Base-by-base conservation (phyloP, 371 early-diverging fungal species). In the Funneliformis caledonium region DNA sequence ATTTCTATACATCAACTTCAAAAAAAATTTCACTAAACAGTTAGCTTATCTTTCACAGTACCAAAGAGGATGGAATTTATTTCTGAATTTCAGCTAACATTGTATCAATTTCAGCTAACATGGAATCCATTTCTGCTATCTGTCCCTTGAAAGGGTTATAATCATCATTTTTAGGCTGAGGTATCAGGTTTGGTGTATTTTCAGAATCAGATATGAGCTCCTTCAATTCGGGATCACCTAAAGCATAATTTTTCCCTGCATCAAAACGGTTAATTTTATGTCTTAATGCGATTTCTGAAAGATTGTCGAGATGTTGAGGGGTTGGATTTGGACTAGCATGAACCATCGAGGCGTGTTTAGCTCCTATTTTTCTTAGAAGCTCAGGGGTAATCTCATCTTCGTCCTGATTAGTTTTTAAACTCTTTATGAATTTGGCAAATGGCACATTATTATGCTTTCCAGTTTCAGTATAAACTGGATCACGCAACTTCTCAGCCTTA, bases 401-500 rank as follows among this genome's bases (percentile, higher is more conserved):
- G 45, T 45, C 45, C 45, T 45, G 45, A 45, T 45, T 45, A 45
- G 45, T 45, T 45, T 45, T 45, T 61, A 61, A 76, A 33, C 62
- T n/a, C 12, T 76, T 76, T 76, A 76, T 61, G 37, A 76, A 76
- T 76, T 76, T 62, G 42, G 42, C 8, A 76, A 76, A 76, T 62
- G 31, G 16, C n/a, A 60, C 9, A n/a, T 26, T 62, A 76, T 31
- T 76, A 33, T 64, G 65, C 61, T 59, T 76, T 76, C 64, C 76
- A 76, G 14, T 76, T 33, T n/a, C 19, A 62, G 33, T 76, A 76
- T 76, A 76, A 26, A 76, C 76, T 61, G 76, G 64, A 76, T 76
- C 48, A 64, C 76, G 65, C 33, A 64, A 26, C 26, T 26, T 26
- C 26, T 0, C 26, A 26, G 26, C 26, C 26, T 26, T 26, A 26